Evolutionary conservation across 2,329 filamentous ascomycete genomes (phyloP).

Genomic region (Fusarium haematococcum): DNA sequence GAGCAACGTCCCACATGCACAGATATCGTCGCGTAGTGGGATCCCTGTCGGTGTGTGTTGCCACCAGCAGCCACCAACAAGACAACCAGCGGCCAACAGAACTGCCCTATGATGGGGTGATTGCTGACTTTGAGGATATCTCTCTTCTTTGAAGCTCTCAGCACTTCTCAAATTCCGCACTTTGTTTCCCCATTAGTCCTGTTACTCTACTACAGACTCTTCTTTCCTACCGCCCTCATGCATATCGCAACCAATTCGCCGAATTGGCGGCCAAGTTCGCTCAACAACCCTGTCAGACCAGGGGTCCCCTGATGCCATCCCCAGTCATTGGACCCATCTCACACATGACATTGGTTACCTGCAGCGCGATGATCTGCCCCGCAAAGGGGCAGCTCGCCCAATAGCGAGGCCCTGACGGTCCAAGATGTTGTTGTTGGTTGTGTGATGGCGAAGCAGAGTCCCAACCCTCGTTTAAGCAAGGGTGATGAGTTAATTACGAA

Average conservation of each 20-base stretch:
- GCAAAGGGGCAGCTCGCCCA: not conserved
- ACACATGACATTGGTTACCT: conserved; percentile 2
- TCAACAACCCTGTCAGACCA: not conserved
- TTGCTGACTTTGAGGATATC: not conserved
- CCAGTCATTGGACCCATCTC: not conserved
- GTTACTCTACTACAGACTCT: not conserved
- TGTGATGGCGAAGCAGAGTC: not conserved
- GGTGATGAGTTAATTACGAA: not conserved
- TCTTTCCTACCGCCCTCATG: not conserved
- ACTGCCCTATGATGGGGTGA: not conserved
- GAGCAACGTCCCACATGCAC: not conserved
- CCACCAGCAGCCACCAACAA: not conserved
- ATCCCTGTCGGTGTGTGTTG: not conserved
- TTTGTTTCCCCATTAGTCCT: not conserved
- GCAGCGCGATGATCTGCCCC: not conserved
- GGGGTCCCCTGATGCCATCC: not conserved
- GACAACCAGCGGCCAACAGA: not conserved
- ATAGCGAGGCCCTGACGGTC: not conserved
- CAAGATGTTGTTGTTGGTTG: not conserved
- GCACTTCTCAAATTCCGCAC: not conserved
- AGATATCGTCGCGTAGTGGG: not conserved
- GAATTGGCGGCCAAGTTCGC: not conserved
- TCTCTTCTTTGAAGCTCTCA: too few species aligned
- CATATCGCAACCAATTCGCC: not conserved
- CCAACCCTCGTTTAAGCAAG: not conserved